phyloP scores from a whole-genome alignment of 495 filamentous ascomycete species.

The Neurospora tetrasperma region DNA sequence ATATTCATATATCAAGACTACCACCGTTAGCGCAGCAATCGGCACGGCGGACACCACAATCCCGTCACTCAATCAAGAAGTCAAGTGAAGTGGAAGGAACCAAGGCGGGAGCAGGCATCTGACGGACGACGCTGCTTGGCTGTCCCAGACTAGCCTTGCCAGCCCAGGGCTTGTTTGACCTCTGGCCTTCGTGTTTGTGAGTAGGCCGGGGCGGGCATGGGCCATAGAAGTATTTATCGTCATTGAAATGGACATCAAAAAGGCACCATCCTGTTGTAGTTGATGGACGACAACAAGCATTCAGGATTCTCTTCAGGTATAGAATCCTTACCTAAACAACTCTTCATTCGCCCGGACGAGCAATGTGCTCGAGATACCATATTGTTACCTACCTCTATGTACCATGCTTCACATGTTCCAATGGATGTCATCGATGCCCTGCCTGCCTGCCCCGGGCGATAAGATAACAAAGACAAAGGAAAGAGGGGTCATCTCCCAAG shows the following conservation, averaged over 20 bases:
- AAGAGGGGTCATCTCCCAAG: background rate
- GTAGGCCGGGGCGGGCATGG: background rate
- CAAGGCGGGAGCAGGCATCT: background rate
- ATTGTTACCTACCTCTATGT: background rate
- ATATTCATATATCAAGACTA: background rate
- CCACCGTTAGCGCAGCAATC: background rate
- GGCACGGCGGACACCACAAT: background rate
- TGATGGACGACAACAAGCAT: background rate
- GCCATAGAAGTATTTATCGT: background rate
- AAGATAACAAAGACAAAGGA: background rate
- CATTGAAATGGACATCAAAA: background rate
- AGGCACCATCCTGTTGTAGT: background rate
- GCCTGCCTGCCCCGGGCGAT: background rate
- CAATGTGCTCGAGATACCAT: background rate
- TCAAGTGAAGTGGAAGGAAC: background rate
- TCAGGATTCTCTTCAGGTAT: no score
- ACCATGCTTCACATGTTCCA: background rate
- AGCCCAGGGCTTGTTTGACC: background rate
- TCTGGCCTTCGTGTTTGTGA: background rate
- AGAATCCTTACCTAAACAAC: no score
- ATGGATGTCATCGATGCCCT: background rate
- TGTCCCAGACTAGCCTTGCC: background rate
- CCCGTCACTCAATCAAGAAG: background rate
- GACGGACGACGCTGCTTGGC: background rate
- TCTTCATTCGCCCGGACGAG: background rate